Base-by-base conservation (phyloP, 1,139 yeast species). In the Blastobotrys apis region DNA sequence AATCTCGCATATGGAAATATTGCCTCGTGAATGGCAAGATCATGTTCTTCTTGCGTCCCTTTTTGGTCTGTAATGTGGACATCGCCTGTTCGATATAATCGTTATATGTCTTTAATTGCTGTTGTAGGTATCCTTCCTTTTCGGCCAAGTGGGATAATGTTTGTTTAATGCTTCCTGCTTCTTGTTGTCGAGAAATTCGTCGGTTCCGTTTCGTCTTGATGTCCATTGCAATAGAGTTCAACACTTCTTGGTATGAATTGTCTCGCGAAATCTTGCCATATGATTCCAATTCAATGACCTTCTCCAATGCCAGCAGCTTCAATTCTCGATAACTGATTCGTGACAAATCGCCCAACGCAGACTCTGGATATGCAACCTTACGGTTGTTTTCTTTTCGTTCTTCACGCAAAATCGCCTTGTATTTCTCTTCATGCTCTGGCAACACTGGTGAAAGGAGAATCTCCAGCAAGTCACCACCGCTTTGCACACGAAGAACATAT, bases 191-290 rank as follows among this genome's bases (percentile, higher is more conserved):
- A 30, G 75, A 70, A 13, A 75, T 63, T 49, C 95, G 74, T 50
- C 84, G 84, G 45, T 79, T 76, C 52, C 81, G 81, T 57, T 88
- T 88, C 33, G 86, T 79, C 57, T 81, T 80, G 54, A 92, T 87
- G 53, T 94, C 97, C 43, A 75, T 67, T 0, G 95, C 95, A 50
- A 92, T 83, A 50, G 84, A 87, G 59, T 88, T 88, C 48, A 92
- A 67, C 21, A 92, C 63, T 20, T 76, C 81, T 60, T 92, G 98
- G 62, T 82, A 87, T 26, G 84, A 80, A 59, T 86, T 79, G 17
- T 73, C 69, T 47, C 95, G 73, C 2, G 83, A 69, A 10, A 88
- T 73, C 40, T 74, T 68, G 2, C 90, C 92, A 61, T 78, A 67
- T 1, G 75, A 63, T 60, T 90, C 97, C 43, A 92, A 69, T 54